Conservation (phyloP, 495 filamentous ascomycete genomes). For the Tuber borchii region DNA sequence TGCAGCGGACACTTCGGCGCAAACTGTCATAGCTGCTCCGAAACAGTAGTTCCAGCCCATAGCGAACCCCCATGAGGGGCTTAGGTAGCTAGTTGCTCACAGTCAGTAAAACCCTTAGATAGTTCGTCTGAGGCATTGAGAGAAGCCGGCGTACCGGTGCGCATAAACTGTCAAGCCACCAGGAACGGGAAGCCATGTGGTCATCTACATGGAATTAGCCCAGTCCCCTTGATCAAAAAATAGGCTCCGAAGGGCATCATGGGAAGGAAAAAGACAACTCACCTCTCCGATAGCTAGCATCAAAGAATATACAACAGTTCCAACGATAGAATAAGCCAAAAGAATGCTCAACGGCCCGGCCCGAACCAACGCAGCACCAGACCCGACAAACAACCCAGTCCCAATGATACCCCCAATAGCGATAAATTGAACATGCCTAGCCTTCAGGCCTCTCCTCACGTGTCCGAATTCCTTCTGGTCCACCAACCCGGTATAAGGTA, state of each 20-base stretch:
- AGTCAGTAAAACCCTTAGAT: neutral
- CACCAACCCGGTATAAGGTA: constrained; percentile 33
- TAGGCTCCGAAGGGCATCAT: neutral
- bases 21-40: constrained; percentile 32
- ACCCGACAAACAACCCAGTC: constrained; percentile 55
- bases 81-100: constrained; percentile 44
- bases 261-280: neutral
- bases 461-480: constrained; percentile 40
- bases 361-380: constrained; percentile 48
- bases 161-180: constrained; percentile 61
- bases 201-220: constrained; percentile 47
- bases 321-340: constrained; percentile 53
- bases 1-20: constrained; percentile 35
- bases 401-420: constrained; percentile 67
- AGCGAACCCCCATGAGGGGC: constrained; percentile 73
- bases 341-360: constrained; percentile 51
- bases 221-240: neutral
- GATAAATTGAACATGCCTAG: constrained; percentile 55
- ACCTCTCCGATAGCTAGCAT: constrained; percentile 40
- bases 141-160: constrained; percentile 52
- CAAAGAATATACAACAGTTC: constrained; percentile 41
- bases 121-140: neutral
- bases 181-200: constrained; percentile 60
- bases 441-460: constrained; percentile 33
- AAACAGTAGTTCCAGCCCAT: constrained; percentile 50